Base-by-base conservation (phyloP, 2,329 filamentous ascomycete species). In the Aureobasidium musti region DNA sequence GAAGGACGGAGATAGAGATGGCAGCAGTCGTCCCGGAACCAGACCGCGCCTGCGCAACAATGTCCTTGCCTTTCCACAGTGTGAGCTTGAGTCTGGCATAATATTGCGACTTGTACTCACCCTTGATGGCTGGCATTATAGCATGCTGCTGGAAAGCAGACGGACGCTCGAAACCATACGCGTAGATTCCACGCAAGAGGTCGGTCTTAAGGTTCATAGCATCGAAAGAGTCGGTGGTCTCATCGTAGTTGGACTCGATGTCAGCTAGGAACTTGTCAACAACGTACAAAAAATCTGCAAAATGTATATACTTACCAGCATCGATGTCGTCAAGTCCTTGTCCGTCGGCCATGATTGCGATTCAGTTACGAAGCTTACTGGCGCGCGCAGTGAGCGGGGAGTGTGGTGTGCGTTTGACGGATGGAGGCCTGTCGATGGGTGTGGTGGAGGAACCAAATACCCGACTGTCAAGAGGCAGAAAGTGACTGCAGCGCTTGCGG, bases 171-270 rank as follows among this genome's bases (percentile, higher is more conserved):
- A 99, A 99, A 91, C 95, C 95, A 82, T 99, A 99, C 80, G 95
- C 95, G 83, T 98, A 99, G 81, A 99, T 92, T 85, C 91, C 95
- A 84, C 95, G 92, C 79, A 99, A 91, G 78, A 99, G 91, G 86
- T 99, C 95, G 72, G 92, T 79, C 88, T 96, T 97, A 78, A 99
- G 88, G 83, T 89, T 89, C 95, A 99, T 99, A 77, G 93, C 87
- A 84, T 99, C 95, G 84, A 99, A 99, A 70, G 92, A 97, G 84
- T 99, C 95, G 82, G 95, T 94, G 78, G 94, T 93, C 88, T 98
- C 93, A 87, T 99, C 95, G 86, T 98, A 99, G 91, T 99, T 99
- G 80, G 93, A 97, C 88, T 99, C 95, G 87, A 99, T 99, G 86
- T 96, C 52, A 54, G 52, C 52, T 39, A 54, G 52, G 52, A 39